Base-by-base conservation (phyloP, 2,329 filamentous ascomycete species). In the Xylariaceae sp. region DNA sequence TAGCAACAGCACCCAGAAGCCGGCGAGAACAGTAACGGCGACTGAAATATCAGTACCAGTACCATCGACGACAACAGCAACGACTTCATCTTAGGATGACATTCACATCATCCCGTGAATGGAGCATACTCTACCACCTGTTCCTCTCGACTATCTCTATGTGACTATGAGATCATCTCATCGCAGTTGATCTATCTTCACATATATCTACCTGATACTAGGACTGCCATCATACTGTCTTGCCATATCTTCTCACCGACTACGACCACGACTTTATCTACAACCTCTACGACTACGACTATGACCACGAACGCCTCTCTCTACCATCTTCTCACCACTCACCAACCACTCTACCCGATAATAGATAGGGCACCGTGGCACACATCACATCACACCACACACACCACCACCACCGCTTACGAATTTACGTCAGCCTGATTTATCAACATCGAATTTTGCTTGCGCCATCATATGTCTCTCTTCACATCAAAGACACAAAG, bases 1-100 rank as follows among this genome's bases (percentile, higher is more conserved):
- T 4, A 30, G 5, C 23, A 30, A 30, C 23, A 30, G 67, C 53
- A 72, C 69, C 57, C 60, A 68, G 7, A 73, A 72, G 49, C 54
- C 64, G 39, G 60, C 66, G 41, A 60, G 63, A 13, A 13, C 48
- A 34, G 45, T 39, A 13, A 55, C 45, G 10, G 56, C 55, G 13
- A 49, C 57, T 4, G 61, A 61, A 52, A 37, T 59, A 53, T 13
- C 63, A 6, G 10, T 61, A 51, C 15, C 63, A 6, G 10, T 61
- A 8, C 51, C 63, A 56, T 62, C 71, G 17, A 50, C 48, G 3
- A 23, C 47, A 3, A 50, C 48, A 9, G 9, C 47, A 3, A 30
- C 30, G 18, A 65, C 68, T 48, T 62, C 70, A n/a, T 66, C 68
- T 51, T 72, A 56, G 37, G 30, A 35, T 30, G 23, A 30, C 23